These are phyloP conservation scores for Calonectria hawksworthii DNA, from an alignment of 2,329 filamentous ascomycete genomes.

Conservation along the genomic window DNA sequence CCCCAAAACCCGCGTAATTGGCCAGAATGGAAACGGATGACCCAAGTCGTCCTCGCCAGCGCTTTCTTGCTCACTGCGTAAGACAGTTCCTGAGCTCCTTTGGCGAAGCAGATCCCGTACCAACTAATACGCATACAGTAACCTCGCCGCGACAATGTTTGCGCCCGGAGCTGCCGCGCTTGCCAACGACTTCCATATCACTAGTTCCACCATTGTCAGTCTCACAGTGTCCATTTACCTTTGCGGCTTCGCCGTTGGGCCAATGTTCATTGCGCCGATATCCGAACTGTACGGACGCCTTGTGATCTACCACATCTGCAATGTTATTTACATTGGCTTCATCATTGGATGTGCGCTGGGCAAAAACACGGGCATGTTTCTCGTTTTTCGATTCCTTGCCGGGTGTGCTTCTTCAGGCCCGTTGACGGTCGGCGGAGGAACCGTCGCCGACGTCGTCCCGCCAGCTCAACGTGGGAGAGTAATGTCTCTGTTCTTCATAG, in stretches of 20 bases:
- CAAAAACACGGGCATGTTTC: constrained; percentile 72
- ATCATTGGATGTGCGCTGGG: constrained; percentile 54
- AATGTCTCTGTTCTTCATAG: constrained; percentile 73
- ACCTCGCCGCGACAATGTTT: constrained; percentile 43
- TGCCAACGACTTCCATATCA: constrained; percentile 56
- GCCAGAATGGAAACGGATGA: constrained; percentile 74
- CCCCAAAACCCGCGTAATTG: constrained; percentile 78
- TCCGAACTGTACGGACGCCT: constrained; percentile 72
- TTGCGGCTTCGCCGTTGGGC: constrained; percentile 67
- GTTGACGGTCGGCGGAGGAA: constrained; percentile 75
- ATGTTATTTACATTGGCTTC: constrained; percentile 69
- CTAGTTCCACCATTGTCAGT: constrained; percentile 50
- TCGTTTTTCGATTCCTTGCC: constrained; percentile 72
- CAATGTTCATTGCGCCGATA: constrained; percentile 72
- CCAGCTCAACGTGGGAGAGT: constrained; percentile 71
- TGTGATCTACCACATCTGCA: constrained; percentile 46
- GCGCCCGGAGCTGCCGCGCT: constrained; percentile 68
- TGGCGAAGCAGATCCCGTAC: constrained; percentile 50
- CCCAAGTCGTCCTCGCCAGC: constrained; percentile 60
- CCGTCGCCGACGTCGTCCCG: constrained; percentile 72
- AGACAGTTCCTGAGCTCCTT: constrained; percentile 22
- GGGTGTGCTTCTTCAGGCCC: constrained; percentile 72
- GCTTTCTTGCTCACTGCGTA: constrained; percentile 42
- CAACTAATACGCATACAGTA: constrained; percentile 31
- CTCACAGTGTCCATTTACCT: constrained; percentile 60